Evolutionary conservation across 2,329 filamentous ascomycete genomes (phyloP), one percentile per base, ranked within the genome.

Genomic region (Penicillium sp.): DNA sequence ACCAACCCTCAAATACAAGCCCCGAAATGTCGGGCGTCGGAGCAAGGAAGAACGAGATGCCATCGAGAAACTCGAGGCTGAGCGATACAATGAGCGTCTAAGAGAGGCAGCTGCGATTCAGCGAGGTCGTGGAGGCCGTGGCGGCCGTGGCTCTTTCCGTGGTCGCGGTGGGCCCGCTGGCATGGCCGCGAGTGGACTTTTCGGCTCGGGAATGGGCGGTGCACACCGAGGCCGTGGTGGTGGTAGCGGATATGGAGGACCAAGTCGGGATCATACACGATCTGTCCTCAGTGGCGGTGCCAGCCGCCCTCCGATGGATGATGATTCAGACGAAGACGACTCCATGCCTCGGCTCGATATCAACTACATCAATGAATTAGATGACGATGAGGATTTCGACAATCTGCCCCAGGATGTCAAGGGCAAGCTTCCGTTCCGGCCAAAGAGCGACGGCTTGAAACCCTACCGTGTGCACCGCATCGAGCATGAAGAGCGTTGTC

Each of bases 341-440:
- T 69, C 73, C 34, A 64, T 68, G 20, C 72, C 67, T 20, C 68
- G 71, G 32, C 70, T 75, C 42, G 67, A 75, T 43, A 75, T 79
- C 51, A 78, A 84, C 45, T 80, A 84, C 52, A 64, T 73, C n/a
- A 76, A 81, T 51, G 75, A 75, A 51, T 60, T 82, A 10, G 73
- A 77, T 10, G 78, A 75, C 40, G 75, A 80, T 46, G 77, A 78
- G 24, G 72, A 75, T 37, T 64, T 67, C n/a, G 64, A 69, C 3
- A 60, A 57, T 34, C 14, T 34, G 27, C 44, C 44, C 27, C 41
- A 55, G 50, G 55, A 55, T 24, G 28, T 42, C 40, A 69, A 70
- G 52, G 67, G 67, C 11, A 69, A 69, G 51, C 52, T 55, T 40
- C 57, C 63, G 7, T 57, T 55, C 13, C 61, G 61, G 44, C 51